phyloP scores from a whole-genome alignment of 495 filamentous ascomycete genomes.

The Pseudomonodictys pantanalensis region DNA sequence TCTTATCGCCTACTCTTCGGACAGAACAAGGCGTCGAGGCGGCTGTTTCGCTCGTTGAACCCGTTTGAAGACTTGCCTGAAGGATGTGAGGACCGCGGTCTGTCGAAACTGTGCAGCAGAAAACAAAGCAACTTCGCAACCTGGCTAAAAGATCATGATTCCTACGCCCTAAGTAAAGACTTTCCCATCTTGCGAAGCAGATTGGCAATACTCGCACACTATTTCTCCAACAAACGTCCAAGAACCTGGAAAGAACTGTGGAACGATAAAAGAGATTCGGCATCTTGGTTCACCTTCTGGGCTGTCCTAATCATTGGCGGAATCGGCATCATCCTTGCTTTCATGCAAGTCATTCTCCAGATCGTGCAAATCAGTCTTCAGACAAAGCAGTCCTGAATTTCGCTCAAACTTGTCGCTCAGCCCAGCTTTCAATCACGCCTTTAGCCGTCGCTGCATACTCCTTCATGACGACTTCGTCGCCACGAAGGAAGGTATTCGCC shows the following conservation, averaged over 20 bases:
- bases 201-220: conserved; percentile 8
- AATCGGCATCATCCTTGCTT: conserved; percentile 11
- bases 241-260: conserved; percentile 24
- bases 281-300: conserved; percentile 20
- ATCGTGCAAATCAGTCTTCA: conserved; percentile 22
- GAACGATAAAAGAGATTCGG: conserved; percentile 21
- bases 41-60: conserved; percentile 22
- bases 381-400: background rate
- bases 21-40: conserved; percentile 25
- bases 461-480: conserved; percentile 40
- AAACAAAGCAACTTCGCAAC: background rate
- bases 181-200: conserved; percentile 21
- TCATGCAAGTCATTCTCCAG: conserved; percentile 25
- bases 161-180: conserved; percentile 6
- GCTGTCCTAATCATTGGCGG: conserved; percentile 17
- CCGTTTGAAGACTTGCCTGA: conserved; percentile 23
- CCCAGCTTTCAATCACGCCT: conserved; percentile 49
- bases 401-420: conserved; percentile 5
- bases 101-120: background rate
- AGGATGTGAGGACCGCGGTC: conserved; percentile 5
- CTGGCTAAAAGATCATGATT: background rate
- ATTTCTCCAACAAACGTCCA: conserved; percentile 9
- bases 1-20: conserved; percentile 34
- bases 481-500: conserved; percentile 46
- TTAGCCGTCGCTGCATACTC: conserved; percentile 45